Conservation (phyloP, 2,329 filamentous ascomycete genomes). For the Aspergillus pseudoterreus region DNA sequence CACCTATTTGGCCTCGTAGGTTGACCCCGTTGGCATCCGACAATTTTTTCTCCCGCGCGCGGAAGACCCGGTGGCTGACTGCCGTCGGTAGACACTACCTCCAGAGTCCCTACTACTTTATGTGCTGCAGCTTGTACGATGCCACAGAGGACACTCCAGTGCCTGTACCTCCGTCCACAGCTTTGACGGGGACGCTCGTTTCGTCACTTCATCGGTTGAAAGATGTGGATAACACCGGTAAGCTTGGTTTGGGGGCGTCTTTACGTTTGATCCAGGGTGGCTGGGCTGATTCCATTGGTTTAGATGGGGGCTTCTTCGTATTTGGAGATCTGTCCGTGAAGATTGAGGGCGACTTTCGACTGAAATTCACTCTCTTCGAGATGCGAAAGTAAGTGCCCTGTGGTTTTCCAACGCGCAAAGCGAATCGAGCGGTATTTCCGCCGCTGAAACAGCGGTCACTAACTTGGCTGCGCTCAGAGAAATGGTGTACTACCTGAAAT, state of each 20-base stretch:
- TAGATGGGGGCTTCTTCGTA: constrained; percentile 82
- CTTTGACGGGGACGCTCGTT: constrained; percentile 67
- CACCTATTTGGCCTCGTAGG: constrained; percentile 58
- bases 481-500: constrained; percentile 51
- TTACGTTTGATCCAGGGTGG: not conserved
- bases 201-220: constrained; percentile 81
- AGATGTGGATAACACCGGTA: constrained; percentile 65
- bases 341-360: constrained; percentile 65
- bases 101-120: constrained; percentile 63
- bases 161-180: constrained; percentile 45
- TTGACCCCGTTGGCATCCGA: constrained; percentile 10
- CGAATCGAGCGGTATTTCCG: no score
- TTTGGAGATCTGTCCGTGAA: constrained; percentile 83
- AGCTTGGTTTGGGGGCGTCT: constrained; percentile 11
- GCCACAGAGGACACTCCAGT: constrained; percentile 45
- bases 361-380: constrained; percentile 77
- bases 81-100: constrained; percentile 51
- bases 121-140: constrained; percentile 55
- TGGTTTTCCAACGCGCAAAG: not conserved
- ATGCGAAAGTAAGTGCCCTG: constrained; percentile 52
- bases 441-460: no score
- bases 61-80: constrained; percentile 11
- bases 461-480: constrained; percentile 20
- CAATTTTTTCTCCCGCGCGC: no score
- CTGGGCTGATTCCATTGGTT: not conserved